Evolutionary conservation across 768 basidiomycete species (phyloP).

Genomic region (Rhodotorula babjevae): DNA sequence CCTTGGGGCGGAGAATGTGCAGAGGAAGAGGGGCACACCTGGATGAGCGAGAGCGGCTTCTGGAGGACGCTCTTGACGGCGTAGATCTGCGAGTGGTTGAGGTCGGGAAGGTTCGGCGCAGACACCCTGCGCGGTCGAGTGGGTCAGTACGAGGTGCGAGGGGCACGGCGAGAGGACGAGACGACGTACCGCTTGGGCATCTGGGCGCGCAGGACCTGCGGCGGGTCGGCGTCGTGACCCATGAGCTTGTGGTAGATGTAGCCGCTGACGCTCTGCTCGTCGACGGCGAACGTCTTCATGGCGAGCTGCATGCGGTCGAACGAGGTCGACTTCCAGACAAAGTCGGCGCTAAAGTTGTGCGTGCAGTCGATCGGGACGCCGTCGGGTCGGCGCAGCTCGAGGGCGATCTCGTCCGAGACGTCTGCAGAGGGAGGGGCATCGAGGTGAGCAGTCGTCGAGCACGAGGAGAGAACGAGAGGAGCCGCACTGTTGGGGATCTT

Average conservation of each 20-base stretch:
- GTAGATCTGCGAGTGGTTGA: conserved; percentile 99
- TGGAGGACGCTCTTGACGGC: conserved; percentile 98
- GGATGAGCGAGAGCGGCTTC: conserved; percentile 94
- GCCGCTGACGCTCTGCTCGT: conserved; percentile 98
- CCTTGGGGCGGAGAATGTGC: too few relatives aligned
- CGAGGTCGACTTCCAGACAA: conserved; percentile 99
- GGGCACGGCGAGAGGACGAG: neutral
- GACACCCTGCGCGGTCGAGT: conserved; percentile 59
- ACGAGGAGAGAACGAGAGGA: too few relatives aligned
- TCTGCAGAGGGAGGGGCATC: conserved; percentile 53
- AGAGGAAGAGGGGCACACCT: conserved; percentile 49
- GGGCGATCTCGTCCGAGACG: conserved; percentile 93
- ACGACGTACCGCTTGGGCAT: conserved; percentile 74
- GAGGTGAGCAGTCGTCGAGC: neutral
- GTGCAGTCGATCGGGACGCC: conserved; percentile 90
- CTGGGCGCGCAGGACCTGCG: conserved; percentile 69
- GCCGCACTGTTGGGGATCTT: conserved; percentile 95
- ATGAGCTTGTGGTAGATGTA: conserved; percentile 99
- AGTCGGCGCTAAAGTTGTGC: conserved; percentile 94
- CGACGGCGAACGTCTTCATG: conserved; percentile 99
- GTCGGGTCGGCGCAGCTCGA: conserved; percentile 83
- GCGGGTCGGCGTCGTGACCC: conserved; percentile 86
- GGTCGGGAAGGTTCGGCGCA: conserved; percentile 91
- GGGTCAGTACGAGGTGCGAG: neutral
- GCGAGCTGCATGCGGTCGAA: conserved; percentile 99